Evolutionary conservation across 371 early-diverging fungal genomes (phyloP), one percentile per base, ranked within the genome.

Genomic region (Blakeslea trispora): DNA sequence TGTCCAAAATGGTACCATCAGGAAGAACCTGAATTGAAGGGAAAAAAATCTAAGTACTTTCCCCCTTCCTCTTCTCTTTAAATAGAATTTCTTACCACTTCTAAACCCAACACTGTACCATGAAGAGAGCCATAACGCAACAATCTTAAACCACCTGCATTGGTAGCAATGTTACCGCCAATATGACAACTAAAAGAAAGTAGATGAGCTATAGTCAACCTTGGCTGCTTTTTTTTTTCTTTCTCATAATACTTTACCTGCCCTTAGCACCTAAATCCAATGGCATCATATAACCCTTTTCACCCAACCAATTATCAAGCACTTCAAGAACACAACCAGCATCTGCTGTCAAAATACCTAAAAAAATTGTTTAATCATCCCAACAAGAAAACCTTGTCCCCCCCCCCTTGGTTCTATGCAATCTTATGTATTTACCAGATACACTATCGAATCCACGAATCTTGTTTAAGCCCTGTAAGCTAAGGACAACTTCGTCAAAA

Each of bases 131-230:
- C 98, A 72, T 98, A 98, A 34, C 96, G 87, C 50, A 98, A 73
- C 39, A 94, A 75, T 50, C 97, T 82, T 54, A 98, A 81, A 11
- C 99, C 98, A 34, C 99, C 98, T 1, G 99, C 99, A 70, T 98
- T 98, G 5, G 98, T 95, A 10, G 98, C 91, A n/a, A 98, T 91
- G 64, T 98, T 98, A 43, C 99, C 98, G 48, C 99, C 99, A 59
- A 98, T 94, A 54, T 93, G 91, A 71, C 94, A 94, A 55, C 86
- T 74, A 55, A 32, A 32, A n/a, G n/a, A n/a, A n/a, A n/a, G n/a
- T n/a, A n/a, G n/a, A n/a, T n/a, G n/a, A n/a, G n/a, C n/a, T n/a
- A n/a, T n/a, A n/a, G n/a, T n/a, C n/a, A n/a, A n/a, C n/a, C n/a
- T n/a, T n/a, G n/a, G n/a, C n/a, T n/a, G n/a, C n/a, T n/a, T n/a